Conservation (phyloP, 129 eudicot genomes). For the Flaveria ramosissima region DNA sequence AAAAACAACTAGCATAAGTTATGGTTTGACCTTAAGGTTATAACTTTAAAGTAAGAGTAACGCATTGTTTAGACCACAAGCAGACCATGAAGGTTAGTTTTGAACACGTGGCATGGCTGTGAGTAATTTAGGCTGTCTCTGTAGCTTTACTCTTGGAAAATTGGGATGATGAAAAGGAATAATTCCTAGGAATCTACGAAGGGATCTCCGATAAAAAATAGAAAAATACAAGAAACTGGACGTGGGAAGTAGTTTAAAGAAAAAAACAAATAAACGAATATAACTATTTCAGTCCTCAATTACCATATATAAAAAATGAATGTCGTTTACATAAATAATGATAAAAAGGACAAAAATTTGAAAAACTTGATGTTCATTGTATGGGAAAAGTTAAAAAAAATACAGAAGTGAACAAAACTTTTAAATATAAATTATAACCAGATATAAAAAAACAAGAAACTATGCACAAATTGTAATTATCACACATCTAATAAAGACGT, state of each 20-base stretch:
- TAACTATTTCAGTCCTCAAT: neutral
- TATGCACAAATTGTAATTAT: neutral
- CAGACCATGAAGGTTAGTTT: neutral
- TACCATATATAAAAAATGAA: neutral
- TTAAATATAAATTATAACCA: neutral
- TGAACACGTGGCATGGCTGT: constrained; percentile 18
- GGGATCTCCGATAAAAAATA: neutral
- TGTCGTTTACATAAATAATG: neutral
- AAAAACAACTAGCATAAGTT: no score
- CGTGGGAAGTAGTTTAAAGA: constrained; percentile 23
- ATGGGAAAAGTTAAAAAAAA: neutral
- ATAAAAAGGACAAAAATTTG: neutral
- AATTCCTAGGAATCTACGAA: constrained; percentile 58
- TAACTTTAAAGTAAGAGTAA: constrained; percentile 5
- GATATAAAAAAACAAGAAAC: neutral
- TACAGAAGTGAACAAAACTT: neutral
- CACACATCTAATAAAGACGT: neutral
- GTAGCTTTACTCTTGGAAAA: constrained; percentile 28
- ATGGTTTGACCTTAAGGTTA: neutral
- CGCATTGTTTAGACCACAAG: constrained; percentile 10
- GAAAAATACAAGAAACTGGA: constrained; percentile 18
- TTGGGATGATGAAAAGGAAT: constrained; percentile 30
- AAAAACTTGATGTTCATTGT: neutral
- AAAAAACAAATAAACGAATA: constrained; percentile 21
- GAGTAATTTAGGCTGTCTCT: neutral